Evolutionary conservation across 306 rosid genomes (phyloP), one percentile per base, ranked within the genome.

Genomic region (Dalbergia cultrata): DNA sequence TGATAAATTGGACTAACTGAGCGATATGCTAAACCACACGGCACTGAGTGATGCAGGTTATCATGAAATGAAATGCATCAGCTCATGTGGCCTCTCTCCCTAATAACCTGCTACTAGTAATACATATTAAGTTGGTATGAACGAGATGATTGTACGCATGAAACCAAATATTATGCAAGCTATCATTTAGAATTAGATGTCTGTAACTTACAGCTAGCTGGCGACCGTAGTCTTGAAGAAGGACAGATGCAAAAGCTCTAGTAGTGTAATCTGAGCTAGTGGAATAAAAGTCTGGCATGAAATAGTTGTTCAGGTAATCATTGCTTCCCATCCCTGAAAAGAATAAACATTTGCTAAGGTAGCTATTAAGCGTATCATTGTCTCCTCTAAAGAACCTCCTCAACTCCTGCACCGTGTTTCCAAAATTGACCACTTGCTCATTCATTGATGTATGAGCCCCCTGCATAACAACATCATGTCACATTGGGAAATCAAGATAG

Each of bases 281-380:
- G 7, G 89, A 17, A 37, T 95, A 95, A 85, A 85, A 95, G 56
- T 90, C 90, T 5, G 95, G 79, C 99, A 95, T 95, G 72, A 88
- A 95, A 72, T 95, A 95, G 63, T 93, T 95, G 77, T 95, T 95
- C 0, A 95, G 92, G 72, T 93, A 95, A 83, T 95, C 99, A 62
- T 95, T 95, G 70, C 98, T 95, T 78, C 97, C 98, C 93, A 95
- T 84, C 16, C 99, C 99, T 73, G 97, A 90, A 72, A 75, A 95
- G 74, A 82, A 89, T 26, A 95, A 68, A 66, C 99, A 93, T 82
- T 72, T 91, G 84, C 86, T 80, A 16, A 95, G 72, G 77, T 95
- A 79, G 83, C 82, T 74, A 70, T 53, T 89, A 11, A 90, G 76
- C 5, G 91, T 47, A 21, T 69, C 87, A 67, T 80, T 80, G 80